Evolutionary conservation across 345 rosid species (phyloP).

Genomic region (Hypericum androsaemum): DNA sequence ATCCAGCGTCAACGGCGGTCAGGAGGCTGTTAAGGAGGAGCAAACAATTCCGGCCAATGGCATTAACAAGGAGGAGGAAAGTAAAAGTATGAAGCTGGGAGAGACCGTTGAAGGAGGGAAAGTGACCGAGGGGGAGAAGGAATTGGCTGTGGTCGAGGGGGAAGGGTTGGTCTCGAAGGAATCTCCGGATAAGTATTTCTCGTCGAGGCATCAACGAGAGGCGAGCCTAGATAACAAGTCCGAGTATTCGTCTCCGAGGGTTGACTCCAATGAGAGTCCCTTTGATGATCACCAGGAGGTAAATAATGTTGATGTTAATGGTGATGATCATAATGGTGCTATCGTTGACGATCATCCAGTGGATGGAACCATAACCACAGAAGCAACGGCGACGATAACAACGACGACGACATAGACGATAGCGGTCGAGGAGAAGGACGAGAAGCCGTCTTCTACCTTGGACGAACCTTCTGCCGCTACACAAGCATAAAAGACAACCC

Average conservation of each 20-base stretch:
- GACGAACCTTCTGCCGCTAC: too few relatives aligned
- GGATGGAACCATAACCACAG: neutral
- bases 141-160: neutral
- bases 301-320: conserved; percentile 23
- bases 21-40: neutral
- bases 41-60: neutral
- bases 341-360: neutral
- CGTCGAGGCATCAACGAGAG: conserved; percentile 29
- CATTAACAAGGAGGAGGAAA: too few relatives aligned
- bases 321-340: too few relatives aligned
- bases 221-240: conserved; percentile 15
- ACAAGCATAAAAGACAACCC: too few relatives aligned
- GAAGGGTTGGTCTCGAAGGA: conserved; percentile 15
- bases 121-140: neutral
- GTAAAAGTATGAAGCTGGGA: too few relatives aligned
- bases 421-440: too few relatives aligned
- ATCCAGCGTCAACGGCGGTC: conserved; percentile 13
- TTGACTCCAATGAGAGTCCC: conserved; percentile 12
- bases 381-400: neutral
- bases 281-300: conserved; percentile 25
- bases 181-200: conserved; percentile 19
- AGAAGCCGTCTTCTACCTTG: too few relatives aligned
- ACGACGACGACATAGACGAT: too few relatives aligned
- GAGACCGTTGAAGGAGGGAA: neutral
- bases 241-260: conserved; percentile 15